Evolutionary conservation across 805 yeast species (phyloP).

Genomic region (Pichia exigua): DNA sequence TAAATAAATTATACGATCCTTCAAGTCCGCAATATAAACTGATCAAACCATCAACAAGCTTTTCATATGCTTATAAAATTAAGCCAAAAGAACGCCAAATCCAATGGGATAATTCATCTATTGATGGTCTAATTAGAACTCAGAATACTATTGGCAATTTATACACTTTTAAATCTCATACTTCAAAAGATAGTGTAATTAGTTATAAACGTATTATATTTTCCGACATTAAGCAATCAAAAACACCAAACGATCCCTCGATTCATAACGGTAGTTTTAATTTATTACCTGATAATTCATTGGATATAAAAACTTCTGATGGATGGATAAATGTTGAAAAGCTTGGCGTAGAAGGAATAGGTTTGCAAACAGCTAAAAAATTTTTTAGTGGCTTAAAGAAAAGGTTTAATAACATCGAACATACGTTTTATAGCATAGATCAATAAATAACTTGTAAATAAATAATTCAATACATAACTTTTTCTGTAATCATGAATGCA

Average conservation of each 20-base stretch:
- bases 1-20: slow-evolving; percentile 24
- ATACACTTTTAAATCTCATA: slow-evolving; percentile 35
- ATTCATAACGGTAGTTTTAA: slow-evolving; percentile 4
- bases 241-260: not conserved
- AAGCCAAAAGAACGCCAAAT: slow-evolving; percentile 34
- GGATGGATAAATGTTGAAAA: slow-evolving; percentile 31
- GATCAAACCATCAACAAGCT: slow-evolving; percentile 24
- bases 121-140: slow-evolving; percentile 16
- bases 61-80: slow-evolving; percentile 55
- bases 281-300: not conserved
- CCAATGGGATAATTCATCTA: slow-evolving; percentile 36
- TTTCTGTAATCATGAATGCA: too few species aligned
- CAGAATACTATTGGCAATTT: slow-evolving; percentile 50
- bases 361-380: slow-evolving; percentile 35
- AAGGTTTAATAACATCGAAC: slow-evolving; percentile 33
- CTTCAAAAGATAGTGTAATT: slow-evolving; percentile 15
- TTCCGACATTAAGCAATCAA: slow-evolving; percentile 27
- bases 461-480: too few species aligned
- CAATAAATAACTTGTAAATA: not conserved
- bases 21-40: slow-evolving; percentile 7
- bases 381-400: slow-evolving; percentile 40
- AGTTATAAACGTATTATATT: slow-evolving; percentile 38
- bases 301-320: slow-evolving; percentile 31
- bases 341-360: slow-evolving; percentile 50
- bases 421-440: not conserved